Evolutionary conservation across 257 asterid species (phyloP).

Genomic region (Forsythia viridissima): DNA sequence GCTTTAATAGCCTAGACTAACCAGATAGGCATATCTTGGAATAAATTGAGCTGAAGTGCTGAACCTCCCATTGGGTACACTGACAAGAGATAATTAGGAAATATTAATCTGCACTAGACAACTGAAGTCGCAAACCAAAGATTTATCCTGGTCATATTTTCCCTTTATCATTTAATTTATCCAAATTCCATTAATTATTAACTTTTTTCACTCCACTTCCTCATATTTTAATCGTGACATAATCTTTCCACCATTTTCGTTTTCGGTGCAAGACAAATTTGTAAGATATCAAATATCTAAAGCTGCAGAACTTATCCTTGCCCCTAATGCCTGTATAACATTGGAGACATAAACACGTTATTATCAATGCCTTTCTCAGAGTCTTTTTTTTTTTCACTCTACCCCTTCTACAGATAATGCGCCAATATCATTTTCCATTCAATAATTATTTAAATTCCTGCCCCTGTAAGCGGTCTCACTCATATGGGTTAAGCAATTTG

Average conservation of each 20-base stretch:
- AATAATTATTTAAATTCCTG: background rate
- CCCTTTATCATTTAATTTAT: background rate
- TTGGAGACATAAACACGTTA: background rate
- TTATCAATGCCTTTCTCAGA: background rate
- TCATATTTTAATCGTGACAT: background rate
- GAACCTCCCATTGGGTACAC: background rate
- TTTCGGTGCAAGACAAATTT: background rate
- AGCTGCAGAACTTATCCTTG: background rate
- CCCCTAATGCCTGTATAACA: too few relatives aligned
- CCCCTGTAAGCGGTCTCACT: background rate
- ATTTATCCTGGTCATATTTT: background rate
- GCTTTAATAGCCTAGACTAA: background rate
- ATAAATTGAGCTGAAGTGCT: background rate
- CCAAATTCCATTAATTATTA: background rate
- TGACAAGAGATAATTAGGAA: background rate
- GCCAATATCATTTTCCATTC: background rate
- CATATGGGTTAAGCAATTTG: background rate
- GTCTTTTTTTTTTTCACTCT: background rate
- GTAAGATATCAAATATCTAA: background rate
- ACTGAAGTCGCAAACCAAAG: background rate
- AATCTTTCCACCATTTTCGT: background rate
- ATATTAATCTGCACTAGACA: background rate
- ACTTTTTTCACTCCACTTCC: background rate
- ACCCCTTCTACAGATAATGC: background rate
- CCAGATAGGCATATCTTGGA: slow-evolving; percentile 1